Percentiles rank a stretch among this genome's conserved stretches.
Conservation (phyloP, 768 basidiomycete genomes). For the Pleurotus sapidus region DNA sequence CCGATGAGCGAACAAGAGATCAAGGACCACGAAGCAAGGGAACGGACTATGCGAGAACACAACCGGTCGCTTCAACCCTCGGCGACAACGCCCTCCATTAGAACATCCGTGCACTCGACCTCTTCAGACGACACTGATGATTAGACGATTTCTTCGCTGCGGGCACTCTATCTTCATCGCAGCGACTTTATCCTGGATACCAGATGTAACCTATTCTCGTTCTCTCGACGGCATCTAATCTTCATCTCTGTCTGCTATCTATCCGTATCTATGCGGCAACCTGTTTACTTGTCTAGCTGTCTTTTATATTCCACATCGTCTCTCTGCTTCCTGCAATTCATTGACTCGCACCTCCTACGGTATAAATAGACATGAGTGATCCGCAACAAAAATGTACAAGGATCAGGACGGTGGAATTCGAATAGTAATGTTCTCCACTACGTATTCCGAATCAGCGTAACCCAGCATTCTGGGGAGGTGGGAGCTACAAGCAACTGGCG, state of each 20-base stretch:
- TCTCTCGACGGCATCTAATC: background rate
- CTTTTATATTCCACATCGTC: background rate
- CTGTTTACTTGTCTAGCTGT: background rate
- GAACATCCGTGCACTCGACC: background rate
- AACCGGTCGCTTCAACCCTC: background rate
- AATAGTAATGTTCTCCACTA: conserved; percentile 93
- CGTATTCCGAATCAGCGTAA: conserved; percentile 96
- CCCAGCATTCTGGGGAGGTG: conserved; percentile 79
- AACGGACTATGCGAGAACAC: conserved; percentile 18
- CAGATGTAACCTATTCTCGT: background rate
- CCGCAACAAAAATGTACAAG: no score
- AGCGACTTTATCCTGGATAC: no score
- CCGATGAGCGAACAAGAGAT: conserved; percentile 48
- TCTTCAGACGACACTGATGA: background rate
- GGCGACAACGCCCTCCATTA: background rate
- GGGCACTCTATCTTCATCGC: no score
- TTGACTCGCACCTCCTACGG: no score
- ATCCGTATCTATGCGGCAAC: background rate
- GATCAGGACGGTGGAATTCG: conserved; percentile 45
- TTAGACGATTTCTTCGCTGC: background rate
- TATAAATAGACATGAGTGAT: no score
- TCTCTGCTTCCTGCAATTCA: no score
- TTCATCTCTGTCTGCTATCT: background rate
- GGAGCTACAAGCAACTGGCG: conserved; percentile 45
- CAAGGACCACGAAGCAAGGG: conserved; percentile 41